Percentiles rank a stretch among this genome's conserved stretches.
Conservation (phyloP, 768 basidiomycete genomes). For the Lactarius tabidus region DNA sequence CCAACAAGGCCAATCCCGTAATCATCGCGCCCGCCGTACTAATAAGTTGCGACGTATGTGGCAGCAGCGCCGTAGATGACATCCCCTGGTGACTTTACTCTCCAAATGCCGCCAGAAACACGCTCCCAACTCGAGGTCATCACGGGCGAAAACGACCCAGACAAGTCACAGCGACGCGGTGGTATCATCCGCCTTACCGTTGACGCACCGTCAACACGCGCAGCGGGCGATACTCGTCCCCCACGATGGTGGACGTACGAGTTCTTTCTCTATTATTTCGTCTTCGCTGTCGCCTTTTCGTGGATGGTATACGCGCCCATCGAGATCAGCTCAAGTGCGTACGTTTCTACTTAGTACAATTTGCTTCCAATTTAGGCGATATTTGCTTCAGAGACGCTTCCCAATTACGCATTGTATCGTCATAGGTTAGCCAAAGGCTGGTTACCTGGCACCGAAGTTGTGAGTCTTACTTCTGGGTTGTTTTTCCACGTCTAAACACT, state of each 20-base stretch:
- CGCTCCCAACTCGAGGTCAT: slow-evolving; percentile 17
- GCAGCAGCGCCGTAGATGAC: slow-evolving; percentile 18
- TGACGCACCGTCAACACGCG: slow-evolving; percentile 44
- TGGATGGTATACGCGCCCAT: slow-evolving; percentile 76
- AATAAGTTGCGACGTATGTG: background rate
- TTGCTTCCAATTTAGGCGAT: slow-evolving; percentile 7
- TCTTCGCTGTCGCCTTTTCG: slow-evolving; percentile 58
- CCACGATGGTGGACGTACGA: slow-evolving; percentile 78
- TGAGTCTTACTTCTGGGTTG: slow-evolving; percentile 32
- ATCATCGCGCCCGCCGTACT: too few species aligned
- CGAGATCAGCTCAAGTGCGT: slow-evolving; percentile 69
- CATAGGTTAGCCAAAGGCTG: slow-evolving; percentile 65
- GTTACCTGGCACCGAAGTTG: slow-evolving; percentile 75
- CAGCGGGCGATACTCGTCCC: slow-evolving; percentile 32
- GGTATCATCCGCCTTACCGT: slow-evolving; percentile 52
- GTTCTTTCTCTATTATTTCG: slow-evolving; percentile 70
- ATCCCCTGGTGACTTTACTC: slow-evolving; percentile 23
- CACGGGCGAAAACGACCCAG: slow-evolving; percentile 8
- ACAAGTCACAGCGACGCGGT: slow-evolving; percentile 18
- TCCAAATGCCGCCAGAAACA: slow-evolving; percentile 33
- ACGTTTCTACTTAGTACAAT: background rate
- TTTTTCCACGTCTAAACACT: background rate
- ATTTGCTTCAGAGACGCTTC: slow-evolving; percentile 53
- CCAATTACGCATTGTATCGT: slow-evolving; percentile 65
- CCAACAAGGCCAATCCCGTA: background rate